Evolutionary conservation across 1,284 basidiomycete genomes (phyloP).

Genomic region (Melanopsichium pennsylvanicum): DNA sequence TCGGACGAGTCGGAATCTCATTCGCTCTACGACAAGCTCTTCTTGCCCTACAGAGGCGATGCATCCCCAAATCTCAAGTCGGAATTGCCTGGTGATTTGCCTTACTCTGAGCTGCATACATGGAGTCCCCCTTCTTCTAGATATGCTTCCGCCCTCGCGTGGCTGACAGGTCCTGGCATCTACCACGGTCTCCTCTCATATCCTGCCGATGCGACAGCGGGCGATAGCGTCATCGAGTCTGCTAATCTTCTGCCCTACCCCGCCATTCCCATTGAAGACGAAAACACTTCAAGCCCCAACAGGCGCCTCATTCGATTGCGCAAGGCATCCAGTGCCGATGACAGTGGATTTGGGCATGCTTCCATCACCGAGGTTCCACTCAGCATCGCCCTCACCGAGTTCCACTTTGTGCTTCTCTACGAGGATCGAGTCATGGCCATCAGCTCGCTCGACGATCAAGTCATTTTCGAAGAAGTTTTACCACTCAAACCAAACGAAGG

Average conservation of each 20-base stretch:
- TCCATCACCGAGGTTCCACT: slow-evolving; percentile 64
- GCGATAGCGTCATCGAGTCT: slow-evolving; percentile 80
- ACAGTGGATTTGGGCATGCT: slow-evolving; percentile 11
- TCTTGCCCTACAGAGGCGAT: slow-evolving; percentile 55
- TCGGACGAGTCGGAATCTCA: slow-evolving; percentile 72
- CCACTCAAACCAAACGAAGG: slow-evolving; percentile 53
- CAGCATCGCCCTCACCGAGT: slow-evolving; percentile 86
- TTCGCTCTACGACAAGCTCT: slow-evolving; percentile 56
- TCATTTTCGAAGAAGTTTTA: slow-evolving; percentile 79
- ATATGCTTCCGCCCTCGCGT: slow-evolving; percentile 23
- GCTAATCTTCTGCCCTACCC: slow-evolving; percentile 68
- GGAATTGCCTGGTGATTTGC: slow-evolving; percentile 60
- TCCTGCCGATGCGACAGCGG: slow-evolving; percentile 65
- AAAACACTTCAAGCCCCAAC: slow-evolving; percentile 2
- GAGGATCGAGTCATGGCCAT: slow-evolving; percentile 80
- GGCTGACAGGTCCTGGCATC: slow-evolving; percentile 58
- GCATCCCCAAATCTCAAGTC: slow-evolving; percentile 58
- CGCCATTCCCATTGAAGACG: slow-evolving; percentile 32
- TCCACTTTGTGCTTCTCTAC: slow-evolving; percentile 89
- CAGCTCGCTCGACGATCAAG: slow-evolving; percentile 80
- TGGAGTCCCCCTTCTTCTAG: slow-evolving; percentile 58
- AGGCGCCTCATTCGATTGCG: slow-evolving; percentile 24
- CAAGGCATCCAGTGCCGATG: slow-evolving; percentile 21
- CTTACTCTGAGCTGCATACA: slow-evolving; percentile 66
- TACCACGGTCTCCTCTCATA: slow-evolving; percentile 52